Evolutionary conservation across 2,329 filamentous ascomycete genomes (phyloP).

Genomic region (Acrocalymma vagum): DNA sequence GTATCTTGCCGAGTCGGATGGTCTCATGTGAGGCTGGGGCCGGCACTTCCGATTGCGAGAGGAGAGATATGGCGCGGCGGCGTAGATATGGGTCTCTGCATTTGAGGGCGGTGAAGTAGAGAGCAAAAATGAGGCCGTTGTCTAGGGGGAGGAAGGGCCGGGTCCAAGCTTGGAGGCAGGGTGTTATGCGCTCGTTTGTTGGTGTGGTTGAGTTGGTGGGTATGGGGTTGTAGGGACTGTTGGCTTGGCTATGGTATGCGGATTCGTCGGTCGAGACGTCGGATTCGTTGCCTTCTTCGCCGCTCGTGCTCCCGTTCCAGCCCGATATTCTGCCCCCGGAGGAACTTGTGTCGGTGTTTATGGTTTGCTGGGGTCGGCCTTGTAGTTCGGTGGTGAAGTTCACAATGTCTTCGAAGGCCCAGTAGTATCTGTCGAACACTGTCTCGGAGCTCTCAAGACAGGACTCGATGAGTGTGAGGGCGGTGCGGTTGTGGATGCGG

Average conservation of each 20-base stretch:
- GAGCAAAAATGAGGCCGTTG: conserved; percentile 1
- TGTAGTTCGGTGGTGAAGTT: conserved; percentile 17
- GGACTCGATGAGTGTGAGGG: conserved; percentile 10
- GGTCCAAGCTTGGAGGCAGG: too few species aligned
- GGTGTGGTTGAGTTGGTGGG: conserved; percentile 2
- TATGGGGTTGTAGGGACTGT: too few species aligned
- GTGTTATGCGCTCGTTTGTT: not conserved
- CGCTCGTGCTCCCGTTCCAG: not conserved
- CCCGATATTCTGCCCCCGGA: too few species aligned
- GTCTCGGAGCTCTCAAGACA: conserved; percentile 15
- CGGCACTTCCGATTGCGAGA: too few species aligned
- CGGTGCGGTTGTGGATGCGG: conserved; percentile 15
- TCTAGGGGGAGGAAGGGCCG: conserved; percentile 9
- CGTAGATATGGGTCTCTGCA: conserved; percentile 1
- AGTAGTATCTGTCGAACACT: conserved; percentile 15
- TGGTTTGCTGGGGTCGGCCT: too few species aligned
- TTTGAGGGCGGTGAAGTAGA: conserved; percentile 6
- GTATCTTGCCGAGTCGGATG: conserved; percentile 16
- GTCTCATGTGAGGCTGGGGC: conserved; percentile 21
- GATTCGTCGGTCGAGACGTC: too few species aligned
- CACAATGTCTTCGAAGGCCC: conserved; percentile 19
- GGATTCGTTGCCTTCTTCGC: conserved; percentile 10
- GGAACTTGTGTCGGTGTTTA: too few species aligned
- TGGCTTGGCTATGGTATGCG: too few species aligned
- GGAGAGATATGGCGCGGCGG: conserved; percentile 4